Percentiles rank a stretch among this genome's conserved stretches.
Evolutionary conservation across 495 filamentous ascomycete species (phyloP).

Genomic region (Recurvomyces mirabilis): DNA sequence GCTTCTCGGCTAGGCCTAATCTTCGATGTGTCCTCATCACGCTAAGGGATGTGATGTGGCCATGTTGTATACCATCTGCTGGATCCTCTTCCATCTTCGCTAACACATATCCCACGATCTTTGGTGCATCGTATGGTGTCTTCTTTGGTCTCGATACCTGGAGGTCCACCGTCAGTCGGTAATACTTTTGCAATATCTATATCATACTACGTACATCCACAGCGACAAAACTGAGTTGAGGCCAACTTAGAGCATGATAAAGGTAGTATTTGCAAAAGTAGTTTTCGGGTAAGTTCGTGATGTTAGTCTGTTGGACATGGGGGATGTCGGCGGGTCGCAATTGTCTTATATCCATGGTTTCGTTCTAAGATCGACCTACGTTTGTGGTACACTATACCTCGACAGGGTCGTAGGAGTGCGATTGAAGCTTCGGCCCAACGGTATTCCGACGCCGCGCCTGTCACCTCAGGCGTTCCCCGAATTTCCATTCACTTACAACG

Average conservation of each 20-base stretch:
- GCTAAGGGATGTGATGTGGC: slow-evolving; percentile 88
- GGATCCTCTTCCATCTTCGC: slow-evolving; percentile 99
- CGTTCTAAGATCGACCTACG: no score
- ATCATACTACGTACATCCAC: slow-evolving; percentile 65
- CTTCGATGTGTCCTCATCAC: slow-evolving; percentile 94
- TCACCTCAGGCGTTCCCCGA: no score
- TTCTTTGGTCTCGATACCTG: slow-evolving; percentile 58
- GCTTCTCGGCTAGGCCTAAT: slow-evolving; percentile 84
- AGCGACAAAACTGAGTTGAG: slow-evolving; percentile 89
- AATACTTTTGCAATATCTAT: no score
- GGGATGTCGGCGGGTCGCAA: slow-evolving; percentile 71
- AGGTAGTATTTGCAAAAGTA: slow-evolving; percentile 99
- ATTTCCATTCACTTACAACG: no score
- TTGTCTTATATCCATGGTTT: slow-evolving; percentile 80
- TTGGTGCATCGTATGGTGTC: slow-evolving; percentile 77
- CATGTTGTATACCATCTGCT: slow-evolving; percentile 77
- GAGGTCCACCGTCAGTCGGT: no score
- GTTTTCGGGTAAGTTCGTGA: slow-evolving; percentile 98
- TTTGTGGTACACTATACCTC: no score
- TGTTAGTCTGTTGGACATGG: slow-evolving; percentile 93
- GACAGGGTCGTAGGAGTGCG: no score
- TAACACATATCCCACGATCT: slow-evolving; percentile 97
- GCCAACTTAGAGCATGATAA: slow-evolving; percentile 97
- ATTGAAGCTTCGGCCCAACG: no score
- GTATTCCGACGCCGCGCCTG: no score